Conservation (phyloP, 169 alveolate genomes). For the Toxoplasma gondii region DNA sequence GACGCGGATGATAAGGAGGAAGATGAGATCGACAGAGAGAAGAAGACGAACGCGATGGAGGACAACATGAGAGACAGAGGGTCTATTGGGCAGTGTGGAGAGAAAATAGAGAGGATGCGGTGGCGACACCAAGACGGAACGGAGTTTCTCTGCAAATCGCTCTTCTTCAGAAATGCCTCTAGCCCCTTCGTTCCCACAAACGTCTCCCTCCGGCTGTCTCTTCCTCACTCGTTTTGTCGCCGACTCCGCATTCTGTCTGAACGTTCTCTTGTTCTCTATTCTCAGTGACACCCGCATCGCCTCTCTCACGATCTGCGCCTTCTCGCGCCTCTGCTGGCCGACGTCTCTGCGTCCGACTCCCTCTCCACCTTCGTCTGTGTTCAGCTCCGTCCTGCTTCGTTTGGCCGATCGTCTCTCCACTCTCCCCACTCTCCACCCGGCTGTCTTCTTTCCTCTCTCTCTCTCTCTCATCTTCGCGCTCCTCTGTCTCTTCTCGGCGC, state of each 20-base stretch:
- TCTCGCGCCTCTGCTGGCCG: neutral
- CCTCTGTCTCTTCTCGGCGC: too few relatives aligned
- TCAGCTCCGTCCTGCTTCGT: too few relatives aligned
- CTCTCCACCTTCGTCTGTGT: too few relatives aligned
- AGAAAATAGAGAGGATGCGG: too few relatives aligned
- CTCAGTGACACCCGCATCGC: neutral
- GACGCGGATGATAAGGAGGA: neutral
- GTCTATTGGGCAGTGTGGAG: too few relatives aligned
- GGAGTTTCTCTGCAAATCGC: too few relatives aligned
- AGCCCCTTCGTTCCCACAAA: neutral
- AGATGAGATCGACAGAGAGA: neutral
- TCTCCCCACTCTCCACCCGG: too few relatives aligned
- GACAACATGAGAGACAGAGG: too few relatives aligned
- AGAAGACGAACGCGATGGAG: neutral
- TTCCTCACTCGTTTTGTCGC: neutral
- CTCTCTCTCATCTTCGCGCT: too few relatives aligned
- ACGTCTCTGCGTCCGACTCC: too few relatives aligned
- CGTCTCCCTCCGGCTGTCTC: neutral
- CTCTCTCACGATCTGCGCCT: neutral
- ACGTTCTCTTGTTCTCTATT: neutral
- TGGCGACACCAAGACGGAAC: neutral
- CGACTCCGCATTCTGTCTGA: neutral
- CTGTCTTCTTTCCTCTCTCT: too few relatives aligned
- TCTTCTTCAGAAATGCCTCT: neutral
- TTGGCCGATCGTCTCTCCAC: too few relatives aligned